Conservation (phyloP, 192 early-diverging fungal species). For the Coemansia biformis region DNA sequence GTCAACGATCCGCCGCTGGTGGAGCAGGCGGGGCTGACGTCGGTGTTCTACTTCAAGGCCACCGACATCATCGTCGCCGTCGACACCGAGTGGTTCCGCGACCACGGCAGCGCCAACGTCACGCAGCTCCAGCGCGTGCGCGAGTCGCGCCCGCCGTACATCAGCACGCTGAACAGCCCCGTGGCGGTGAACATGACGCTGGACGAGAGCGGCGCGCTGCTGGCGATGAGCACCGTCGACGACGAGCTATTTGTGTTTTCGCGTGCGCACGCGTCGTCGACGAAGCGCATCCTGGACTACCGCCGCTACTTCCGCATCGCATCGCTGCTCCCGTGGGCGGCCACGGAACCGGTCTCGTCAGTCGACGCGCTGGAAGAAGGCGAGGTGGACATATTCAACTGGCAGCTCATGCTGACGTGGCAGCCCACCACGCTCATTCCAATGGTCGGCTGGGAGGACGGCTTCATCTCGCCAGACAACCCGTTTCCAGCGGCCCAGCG, state of each 20-base stretch:
- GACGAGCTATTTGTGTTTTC: constrained; percentile 48
- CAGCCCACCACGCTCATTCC: constrained; percentile 34
- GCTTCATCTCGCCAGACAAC: constrained; percentile 34
- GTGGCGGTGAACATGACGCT: constrained; percentile 49
- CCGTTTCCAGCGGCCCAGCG: constrained; percentile 40
- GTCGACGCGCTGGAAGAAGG: constrained; percentile 42
- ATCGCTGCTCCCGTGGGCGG: constrained; percentile 20
- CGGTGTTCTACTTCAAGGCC: constrained; percentile 49
- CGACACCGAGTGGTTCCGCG: constrained; percentile 49
- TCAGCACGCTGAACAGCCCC: constrained; percentile 50
- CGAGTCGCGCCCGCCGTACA: constrained; percentile 49
- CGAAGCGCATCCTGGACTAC: constrained; percentile 39
- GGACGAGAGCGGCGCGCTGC: constrained; percentile 44
- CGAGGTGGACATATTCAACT: constrained; percentile 41
- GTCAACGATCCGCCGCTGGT: constrained; percentile 46
- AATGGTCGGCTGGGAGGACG: constrained; percentile 37
- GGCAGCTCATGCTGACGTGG: constrained; percentile 45
- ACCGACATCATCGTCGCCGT: constrained; percentile 44
- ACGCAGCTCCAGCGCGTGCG: constrained; percentile 48
- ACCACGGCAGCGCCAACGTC: constrained; percentile 38
- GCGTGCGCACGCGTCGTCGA: constrained; percentile 30
- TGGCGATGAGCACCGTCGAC: constrained; percentile 48
- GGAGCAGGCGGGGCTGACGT: constrained; percentile 38
- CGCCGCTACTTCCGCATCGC: constrained; percentile 38
- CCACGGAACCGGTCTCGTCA: constrained; percentile 36